Percentiles rank a stretch among this genome's conserved stretches.
Evolutionary conservation across 495 filamentous ascomycete species (phyloP).

Genomic region (Chaetomidium leptoderma): DNA sequence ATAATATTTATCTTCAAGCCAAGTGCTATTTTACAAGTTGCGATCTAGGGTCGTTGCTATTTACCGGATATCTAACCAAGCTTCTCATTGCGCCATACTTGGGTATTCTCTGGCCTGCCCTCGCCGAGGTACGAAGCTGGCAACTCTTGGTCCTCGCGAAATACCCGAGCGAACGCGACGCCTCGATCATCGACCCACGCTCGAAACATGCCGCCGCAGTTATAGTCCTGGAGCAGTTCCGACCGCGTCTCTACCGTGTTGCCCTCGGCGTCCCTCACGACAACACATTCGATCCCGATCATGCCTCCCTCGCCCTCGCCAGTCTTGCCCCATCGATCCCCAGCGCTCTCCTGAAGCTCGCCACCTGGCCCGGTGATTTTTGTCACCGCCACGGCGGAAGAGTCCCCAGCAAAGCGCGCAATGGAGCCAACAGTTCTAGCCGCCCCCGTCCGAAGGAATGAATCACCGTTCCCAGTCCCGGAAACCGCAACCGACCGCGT

Average conservation of each 20-base stretch:
- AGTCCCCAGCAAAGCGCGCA: conserved; percentile 52
- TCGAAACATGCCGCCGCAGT: conserved; percentile 87
- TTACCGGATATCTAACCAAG: conserved; percentile 5
- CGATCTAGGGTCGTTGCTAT: neutral
- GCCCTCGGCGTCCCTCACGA: conserved; percentile 40
- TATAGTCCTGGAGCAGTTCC: conserved; percentile 67
- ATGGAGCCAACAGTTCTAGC: conserved; percentile 69
- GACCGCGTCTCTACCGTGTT: conserved; percentile 38
- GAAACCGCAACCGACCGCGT: conserved; percentile 66
- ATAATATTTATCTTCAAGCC: conserved; percentile 28
- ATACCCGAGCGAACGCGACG: conserved; percentile 59
- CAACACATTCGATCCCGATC: conserved; percentile 72
- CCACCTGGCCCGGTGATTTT: conserved; percentile 66
- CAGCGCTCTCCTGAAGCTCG: conserved; percentile 72
- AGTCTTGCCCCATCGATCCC: conserved; percentile 66
- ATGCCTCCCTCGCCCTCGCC: conserved; percentile 84
- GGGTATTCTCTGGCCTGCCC: conserved; percentile 9
- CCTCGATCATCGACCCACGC: conserved; percentile 69
- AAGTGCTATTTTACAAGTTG: neutral
- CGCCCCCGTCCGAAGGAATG: conserved; percentile 72
- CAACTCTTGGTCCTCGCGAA: conserved; percentile 34
- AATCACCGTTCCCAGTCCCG: conserved; percentile 87
- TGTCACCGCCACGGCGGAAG: conserved; percentile 49
- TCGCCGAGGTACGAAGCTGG: conserved; percentile 18
- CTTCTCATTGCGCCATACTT: conserved; percentile 18